A percentile compares a stretch with the other conserved stretches of the same genome.
Evolutionary conservation across 2,329 filamentous ascomycete species (phyloP).

Genomic region (Aspergillus uvarum): DNA sequence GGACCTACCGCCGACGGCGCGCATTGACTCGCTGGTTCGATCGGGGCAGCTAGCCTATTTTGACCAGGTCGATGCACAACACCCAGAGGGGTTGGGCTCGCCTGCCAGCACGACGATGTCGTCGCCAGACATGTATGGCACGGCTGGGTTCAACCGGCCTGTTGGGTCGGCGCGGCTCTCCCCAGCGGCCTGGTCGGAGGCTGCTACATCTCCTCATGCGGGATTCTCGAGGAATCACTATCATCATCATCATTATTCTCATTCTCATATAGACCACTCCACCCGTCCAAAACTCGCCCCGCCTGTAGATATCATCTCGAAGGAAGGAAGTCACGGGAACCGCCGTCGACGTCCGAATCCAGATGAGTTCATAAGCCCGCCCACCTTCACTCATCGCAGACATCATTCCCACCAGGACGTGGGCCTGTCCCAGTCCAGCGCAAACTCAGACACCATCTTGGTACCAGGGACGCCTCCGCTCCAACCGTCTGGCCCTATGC

Average conservation of each 20-base stretch:
- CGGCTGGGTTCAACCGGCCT: constrained; percentile 13
- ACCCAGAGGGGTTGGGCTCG: constrained; percentile 25
- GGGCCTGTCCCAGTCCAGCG: constrained; percentile 19
- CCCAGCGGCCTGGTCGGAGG: constrained; percentile 15
- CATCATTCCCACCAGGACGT: constrained; percentile 36
- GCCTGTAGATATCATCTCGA: constrained; percentile 44
- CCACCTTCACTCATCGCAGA: constrained; percentile 29
- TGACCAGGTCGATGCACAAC: constrained; percentile 28
- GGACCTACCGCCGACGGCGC: constrained; percentile 72
- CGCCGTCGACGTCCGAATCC: constrained; percentile 40
- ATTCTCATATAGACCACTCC: constrained; percentile 18
- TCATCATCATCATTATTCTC: constrained; percentile 18
- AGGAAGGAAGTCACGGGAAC: constrained; percentile 22
- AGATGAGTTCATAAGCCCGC: constrained; percentile 27
- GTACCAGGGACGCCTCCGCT: constrained; percentile 36
- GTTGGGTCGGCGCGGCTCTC: constrained; percentile 14
- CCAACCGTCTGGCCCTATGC: constrained; percentile 22
- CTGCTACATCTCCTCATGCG: constrained; percentile 7
- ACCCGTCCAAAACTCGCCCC: constrained; percentile 42
- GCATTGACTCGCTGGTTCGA: constrained; percentile 54
- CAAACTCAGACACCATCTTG: constrained; percentile 20
- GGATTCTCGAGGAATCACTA: neutral
- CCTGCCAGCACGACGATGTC: constrained; percentile 24
- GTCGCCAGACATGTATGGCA: constrained; percentile 20
- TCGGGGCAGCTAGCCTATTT: constrained; percentile 54